Conservation (phyloP, 306 rosid genomes). For the Fragaria nilgerrensis region DNA sequence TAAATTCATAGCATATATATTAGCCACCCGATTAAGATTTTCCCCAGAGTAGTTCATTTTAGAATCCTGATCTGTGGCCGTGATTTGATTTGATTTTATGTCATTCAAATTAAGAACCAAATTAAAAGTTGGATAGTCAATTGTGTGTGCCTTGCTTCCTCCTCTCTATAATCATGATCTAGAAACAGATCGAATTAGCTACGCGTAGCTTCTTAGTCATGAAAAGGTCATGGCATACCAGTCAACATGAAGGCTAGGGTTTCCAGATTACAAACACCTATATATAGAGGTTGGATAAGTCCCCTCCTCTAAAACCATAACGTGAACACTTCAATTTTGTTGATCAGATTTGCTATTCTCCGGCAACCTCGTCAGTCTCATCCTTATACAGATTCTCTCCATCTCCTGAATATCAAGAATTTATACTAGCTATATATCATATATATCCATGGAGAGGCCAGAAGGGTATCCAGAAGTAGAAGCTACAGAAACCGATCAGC, state of each 20-base stretch:
- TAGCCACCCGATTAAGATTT: background rate
- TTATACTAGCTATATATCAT: background rate
- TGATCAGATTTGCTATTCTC: background rate
- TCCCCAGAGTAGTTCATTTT: background rate
- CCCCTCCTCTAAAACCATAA: background rate
- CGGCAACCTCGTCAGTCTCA: background rate
- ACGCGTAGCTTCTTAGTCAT: background rate
- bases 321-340: background rate
- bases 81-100: constrained; percentile 6
- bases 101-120: background rate
- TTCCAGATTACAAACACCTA: background rate
- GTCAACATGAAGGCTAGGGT: background rate
- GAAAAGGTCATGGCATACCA: background rate
- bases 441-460: constrained; percentile 23
- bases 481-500: background rate
- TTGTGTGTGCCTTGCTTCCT: background rate
- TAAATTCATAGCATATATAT: too few relatives aligned
- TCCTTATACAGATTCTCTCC: background rate
- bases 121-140: background rate
- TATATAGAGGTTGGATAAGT: background rate
- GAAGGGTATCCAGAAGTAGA: constrained; percentile 29
- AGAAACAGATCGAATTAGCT: background rate
- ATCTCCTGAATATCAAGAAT: background rate
- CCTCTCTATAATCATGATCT: background rate
- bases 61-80: background rate